Evolutionary conservation across 306 rosid genomes (phyloP).

Genomic region (Gillenia trifoliata): DNA sequence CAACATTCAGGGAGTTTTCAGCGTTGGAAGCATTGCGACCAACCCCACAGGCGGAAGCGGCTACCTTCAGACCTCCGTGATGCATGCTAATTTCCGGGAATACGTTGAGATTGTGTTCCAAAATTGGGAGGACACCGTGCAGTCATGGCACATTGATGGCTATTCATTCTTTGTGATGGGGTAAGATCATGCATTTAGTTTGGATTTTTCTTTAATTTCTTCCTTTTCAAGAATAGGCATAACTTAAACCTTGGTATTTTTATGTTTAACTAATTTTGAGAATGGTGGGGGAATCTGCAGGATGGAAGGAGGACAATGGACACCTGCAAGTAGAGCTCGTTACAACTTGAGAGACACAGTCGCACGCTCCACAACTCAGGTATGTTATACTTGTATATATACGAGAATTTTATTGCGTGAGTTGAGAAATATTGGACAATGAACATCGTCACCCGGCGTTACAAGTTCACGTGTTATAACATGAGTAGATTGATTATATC

Average conservation of each 20-base stretch:
- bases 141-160: constrained; percentile 94
- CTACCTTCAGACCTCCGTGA: constrained; percentile 82
- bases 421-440: not conserved
- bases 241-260: not conserved
- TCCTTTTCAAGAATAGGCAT: not conserved
- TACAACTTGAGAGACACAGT: constrained; percentile 90
- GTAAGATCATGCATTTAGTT: constrained; percentile 34
- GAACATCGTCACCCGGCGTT: not conserved
- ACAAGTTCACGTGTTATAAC: not conserved
- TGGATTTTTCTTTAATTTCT: not conserved
- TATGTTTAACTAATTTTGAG: not conserved
- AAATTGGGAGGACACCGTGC: constrained; percentile 79
- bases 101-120: constrained; percentile 88
- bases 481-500: too few species aligned
- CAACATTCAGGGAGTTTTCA: constrained; percentile 75
- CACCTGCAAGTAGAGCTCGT: constrained; percentile 55
- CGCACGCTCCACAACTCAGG: constrained; percentile 83
- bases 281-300: constrained; percentile 39
- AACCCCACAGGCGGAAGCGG: constrained; percentile 55
- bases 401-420: too few species aligned
- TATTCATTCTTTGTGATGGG: constrained; percentile 87
- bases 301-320: constrained; percentile 95
- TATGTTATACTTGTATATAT: constrained; percentile 7
- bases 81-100: constrained; percentile 74
- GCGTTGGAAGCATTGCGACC: constrained; percentile 67